phyloP scores from a whole-genome alignment of 2,329 filamentous ascomycete species.

The Colletotrichum cordylinicola region DNA sequence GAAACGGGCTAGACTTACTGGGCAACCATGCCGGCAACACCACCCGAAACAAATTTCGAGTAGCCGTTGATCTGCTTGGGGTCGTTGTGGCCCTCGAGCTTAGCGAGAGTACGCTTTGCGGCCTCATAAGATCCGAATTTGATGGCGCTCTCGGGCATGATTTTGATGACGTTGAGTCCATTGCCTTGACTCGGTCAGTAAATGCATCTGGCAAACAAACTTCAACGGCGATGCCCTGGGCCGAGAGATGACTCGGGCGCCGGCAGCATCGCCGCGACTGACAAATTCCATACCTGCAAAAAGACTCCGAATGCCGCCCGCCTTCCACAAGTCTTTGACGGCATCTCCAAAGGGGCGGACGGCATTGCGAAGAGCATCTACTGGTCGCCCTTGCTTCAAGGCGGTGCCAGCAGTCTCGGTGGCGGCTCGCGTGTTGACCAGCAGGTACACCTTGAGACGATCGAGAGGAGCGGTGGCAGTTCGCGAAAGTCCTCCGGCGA shows the following conservation, averaged over 20 bases:
- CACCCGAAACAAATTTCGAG: conserved; percentile 91
- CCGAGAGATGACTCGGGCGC: not conserved
- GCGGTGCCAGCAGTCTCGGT: conserved; percentile 66
- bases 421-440: conserved; percentile 80
- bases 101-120: conserved; percentile 85
- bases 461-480: conserved; percentile 96
- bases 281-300: conserved; percentile 76
- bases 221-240: not conserved
- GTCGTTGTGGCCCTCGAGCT: conserved; percentile 87
- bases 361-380: conserved; percentile 69
- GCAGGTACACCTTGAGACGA: conserved; percentile 95
- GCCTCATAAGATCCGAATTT: conserved; percentile 98
- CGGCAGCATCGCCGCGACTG: not conserved
- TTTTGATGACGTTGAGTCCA: conserved; percentile 94
- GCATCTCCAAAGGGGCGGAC: conserved; percentile 75
- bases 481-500: conserved; percentile 92
- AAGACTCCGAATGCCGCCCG: conserved; percentile 85
- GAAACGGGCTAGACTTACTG: conserved; percentile 62
- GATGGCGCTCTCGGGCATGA: conserved; percentile 98
- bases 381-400: conserved; percentile 72
- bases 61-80: conserved; percentile 78
- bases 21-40: conserved; percentile 90
- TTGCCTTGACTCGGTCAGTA: conserved; percentile 64
- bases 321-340: conserved; percentile 79
- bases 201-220: not conserved